phyloP scores from a whole-genome alignment of 73 alveolate genomes.

The Blepharisma japonicum region DNA sequence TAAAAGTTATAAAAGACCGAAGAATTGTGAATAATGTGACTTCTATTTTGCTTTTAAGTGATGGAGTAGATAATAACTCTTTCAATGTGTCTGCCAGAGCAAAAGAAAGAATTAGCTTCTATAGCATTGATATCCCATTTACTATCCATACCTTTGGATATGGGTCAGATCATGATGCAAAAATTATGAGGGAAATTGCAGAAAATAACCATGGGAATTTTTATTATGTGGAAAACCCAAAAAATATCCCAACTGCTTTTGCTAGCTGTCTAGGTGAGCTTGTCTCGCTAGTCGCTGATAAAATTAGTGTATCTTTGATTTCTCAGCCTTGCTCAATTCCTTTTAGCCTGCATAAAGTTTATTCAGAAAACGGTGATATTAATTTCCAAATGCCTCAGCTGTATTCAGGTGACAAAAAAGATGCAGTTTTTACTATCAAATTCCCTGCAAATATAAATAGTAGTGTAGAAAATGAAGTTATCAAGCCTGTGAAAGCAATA shows the following conservation, averaged over 20 bases:
- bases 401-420: background rate
- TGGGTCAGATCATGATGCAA: background rate
- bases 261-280: background rate
- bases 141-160: constrained; percentile 4
- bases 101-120: constrained; percentile 31
- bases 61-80: constrained; percentile 72
- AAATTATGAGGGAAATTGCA: background rate
- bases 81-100: too few relatives aligned
- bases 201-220: background rate
- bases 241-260: background rate
- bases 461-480: background rate
- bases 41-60: constrained; percentile 60
- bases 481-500: background rate
- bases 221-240: background rate
- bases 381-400: background rate
- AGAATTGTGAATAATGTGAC: constrained; percentile 47
- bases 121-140: constrained; percentile 33
- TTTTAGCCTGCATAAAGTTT: background rate
- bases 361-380: background rate
- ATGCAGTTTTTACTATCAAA: background rate
- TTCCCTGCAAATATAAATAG: background rate
- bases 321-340: background rate
- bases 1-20: constrained; percentile 52
- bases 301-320: background rate
- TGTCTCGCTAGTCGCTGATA: background rate